Evolutionary conservation across 2,329 filamentous ascomycete genomes (phyloP).

Genomic region (Cytospora leucostoma): DNA sequence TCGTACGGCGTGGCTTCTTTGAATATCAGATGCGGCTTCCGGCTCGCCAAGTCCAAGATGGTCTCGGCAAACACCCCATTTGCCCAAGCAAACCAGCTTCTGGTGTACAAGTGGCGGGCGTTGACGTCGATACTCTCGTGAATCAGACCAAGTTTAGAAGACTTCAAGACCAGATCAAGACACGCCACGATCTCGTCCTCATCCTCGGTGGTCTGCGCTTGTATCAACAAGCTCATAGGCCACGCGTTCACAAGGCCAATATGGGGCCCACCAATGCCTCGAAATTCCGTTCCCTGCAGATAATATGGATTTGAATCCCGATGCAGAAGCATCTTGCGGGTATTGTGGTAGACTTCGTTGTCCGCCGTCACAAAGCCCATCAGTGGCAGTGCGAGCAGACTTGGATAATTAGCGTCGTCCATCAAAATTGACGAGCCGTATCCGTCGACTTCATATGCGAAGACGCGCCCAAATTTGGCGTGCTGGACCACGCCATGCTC

Average conservation of each 20-base stretch:
- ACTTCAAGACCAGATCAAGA: conserved; percentile 72
- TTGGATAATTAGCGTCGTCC: conserved; percentile 89
- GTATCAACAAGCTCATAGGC: conserved; percentile 93
- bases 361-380: conserved; percentile 70
- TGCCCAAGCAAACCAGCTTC: conserved; percentile 78
- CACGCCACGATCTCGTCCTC: conserved; percentile 79
- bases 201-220: conserved; percentile 83
- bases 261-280: conserved; percentile 80
- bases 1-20: conserved; percentile 32
- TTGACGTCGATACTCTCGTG: conserved; percentile 94
- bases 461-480: conserved; percentile 74
- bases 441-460: conserved; percentile 86
- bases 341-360: conserved; percentile 82
- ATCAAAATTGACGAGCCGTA: conserved; percentile 81
- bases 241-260: conserved; percentile 89
- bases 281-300: conserved; percentile 73
- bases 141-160: conserved; percentile 75
- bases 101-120: conserved; percentile 65
- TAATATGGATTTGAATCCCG: conserved; percentile 86
- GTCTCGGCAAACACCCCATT: conserved; percentile 95
- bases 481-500: conserved; percentile 81
- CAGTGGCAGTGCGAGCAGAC: conserved; percentile 73
- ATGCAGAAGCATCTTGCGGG: conserved; percentile 73
- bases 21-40: conserved; percentile 84
- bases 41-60: conserved; percentile 82